These are phyloP conservation scores for Niebla homalea DNA, from an alignment of 495 filamentous ascomycete genomes.

Conservation along the genomic window DNA sequence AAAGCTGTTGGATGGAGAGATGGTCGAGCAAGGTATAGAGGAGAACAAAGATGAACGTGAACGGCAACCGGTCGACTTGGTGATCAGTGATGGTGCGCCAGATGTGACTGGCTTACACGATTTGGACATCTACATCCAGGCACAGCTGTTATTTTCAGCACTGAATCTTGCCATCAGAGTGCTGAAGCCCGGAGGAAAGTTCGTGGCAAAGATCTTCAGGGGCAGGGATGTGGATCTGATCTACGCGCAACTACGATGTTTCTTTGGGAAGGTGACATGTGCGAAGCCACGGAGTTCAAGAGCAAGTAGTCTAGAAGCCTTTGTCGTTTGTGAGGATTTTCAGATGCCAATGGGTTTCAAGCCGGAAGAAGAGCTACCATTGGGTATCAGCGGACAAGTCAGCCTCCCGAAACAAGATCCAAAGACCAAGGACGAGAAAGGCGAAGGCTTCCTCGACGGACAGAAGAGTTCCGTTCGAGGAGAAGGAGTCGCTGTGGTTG, in stretches of 20 bases:
- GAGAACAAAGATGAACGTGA: slow-evolving; percentile 11
- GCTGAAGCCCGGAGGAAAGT: slow-evolving; percentile 81
- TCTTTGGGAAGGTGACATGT: slow-evolving; percentile 77
- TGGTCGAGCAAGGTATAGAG: slow-evolving; percentile 31
- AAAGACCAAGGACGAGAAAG: background rate
- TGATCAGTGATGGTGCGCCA: slow-evolving; percentile 87
- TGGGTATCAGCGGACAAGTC: slow-evolving; percentile 3
- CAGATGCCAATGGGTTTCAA: slow-evolving; percentile 34
- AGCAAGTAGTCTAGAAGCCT: slow-evolving; percentile 90
- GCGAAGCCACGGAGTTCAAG: slow-evolving; percentile 87
- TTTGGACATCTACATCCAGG: slow-evolving; percentile 94
- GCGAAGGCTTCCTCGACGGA: background rate
- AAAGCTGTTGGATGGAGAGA: slow-evolving; percentile 66
- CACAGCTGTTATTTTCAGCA: slow-evolving; percentile 84
- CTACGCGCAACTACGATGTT: slow-evolving; percentile 79
- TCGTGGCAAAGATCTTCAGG: slow-evolving; percentile 95
- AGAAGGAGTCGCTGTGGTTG: slow-evolving; percentile 49
- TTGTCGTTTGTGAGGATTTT: slow-evolving; percentile 89
- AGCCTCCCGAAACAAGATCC: background rate
- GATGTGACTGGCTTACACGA: slow-evolving; percentile 96
- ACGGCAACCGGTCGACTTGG: slow-evolving; percentile 70
- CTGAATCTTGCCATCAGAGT: slow-evolving; percentile 86
- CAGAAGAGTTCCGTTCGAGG: slow-evolving; percentile 21
- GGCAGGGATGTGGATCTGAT: slow-evolving; percentile 85
- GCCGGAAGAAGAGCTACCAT: slow-evolving; percentile 7